Conservation (phyloP, 2,329 filamentous ascomycete species). For the Mycosphaerelloides madeirae region DNA sequence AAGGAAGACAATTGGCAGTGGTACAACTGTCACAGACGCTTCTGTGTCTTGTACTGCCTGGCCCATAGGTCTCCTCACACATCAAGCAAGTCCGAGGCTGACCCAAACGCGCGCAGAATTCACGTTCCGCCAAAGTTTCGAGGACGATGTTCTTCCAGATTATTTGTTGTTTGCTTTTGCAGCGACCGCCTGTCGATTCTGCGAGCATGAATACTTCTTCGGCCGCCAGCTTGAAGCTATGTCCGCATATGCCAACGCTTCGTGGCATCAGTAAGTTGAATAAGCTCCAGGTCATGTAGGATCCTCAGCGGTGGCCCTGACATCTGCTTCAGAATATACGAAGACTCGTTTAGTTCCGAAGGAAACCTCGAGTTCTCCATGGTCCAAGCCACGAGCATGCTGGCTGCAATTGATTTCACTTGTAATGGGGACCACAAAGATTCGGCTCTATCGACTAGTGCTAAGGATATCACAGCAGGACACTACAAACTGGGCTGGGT, state of each 20-base stretch:
- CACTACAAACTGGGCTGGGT: constrained; percentile 6
- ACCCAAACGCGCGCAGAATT: too few species aligned
- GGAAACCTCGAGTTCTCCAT: constrained; percentile 2
- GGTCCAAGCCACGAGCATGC: constrained; percentile 5
- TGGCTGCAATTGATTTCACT: constrained; percentile 6
- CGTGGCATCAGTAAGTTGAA: too few species aligned
- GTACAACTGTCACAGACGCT: too few species aligned
- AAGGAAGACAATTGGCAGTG: too few species aligned
- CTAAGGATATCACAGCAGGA: background rate
- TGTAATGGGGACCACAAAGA: too few species aligned
- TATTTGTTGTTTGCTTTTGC: constrained; percentile 4
- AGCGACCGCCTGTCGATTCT: constrained; percentile 4
- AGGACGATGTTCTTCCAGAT: constrained; percentile 2
- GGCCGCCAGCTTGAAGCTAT: constrained; percentile 2
- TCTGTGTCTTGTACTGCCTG: too few species aligned
- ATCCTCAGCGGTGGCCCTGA: too few species aligned
- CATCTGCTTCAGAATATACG: too few species aligned
- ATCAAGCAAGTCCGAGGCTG: too few species aligned
- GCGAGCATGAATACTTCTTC: background rate
- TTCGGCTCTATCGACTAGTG: too few species aligned
- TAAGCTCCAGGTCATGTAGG: too few species aligned
- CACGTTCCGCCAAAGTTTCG: constrained; percentile 4
- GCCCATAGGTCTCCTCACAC: too few species aligned
- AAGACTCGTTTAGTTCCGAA: constrained; percentile 3
- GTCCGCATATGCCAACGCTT: constrained; percentile 3